Percentiles rank a stretch among this genome's conserved stretches.
Evolutionary conservation across 2,329 filamentous ascomycete genomes (phyloP).

Genomic region (Leptodontidium sp.): DNA sequence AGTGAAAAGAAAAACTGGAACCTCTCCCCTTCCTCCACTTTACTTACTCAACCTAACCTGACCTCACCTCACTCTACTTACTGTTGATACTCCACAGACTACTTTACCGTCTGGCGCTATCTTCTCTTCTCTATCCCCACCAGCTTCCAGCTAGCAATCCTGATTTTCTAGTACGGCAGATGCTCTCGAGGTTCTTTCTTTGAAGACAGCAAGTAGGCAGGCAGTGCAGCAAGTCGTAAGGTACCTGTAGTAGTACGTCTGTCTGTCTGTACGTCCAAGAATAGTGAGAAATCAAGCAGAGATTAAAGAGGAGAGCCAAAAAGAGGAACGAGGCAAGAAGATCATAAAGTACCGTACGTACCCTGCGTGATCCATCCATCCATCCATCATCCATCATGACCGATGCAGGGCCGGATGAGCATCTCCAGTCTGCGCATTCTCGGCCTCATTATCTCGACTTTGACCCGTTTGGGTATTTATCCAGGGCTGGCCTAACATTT

Average conservation of each 20-base stretch:
- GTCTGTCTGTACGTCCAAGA: background rate
- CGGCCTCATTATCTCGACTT: conserved; percentile 24
- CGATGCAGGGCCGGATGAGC: conserved; percentile 16
- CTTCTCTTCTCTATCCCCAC: conserved; percentile 8
- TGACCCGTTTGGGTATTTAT: conserved; percentile 14
- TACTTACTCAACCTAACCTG: background rate
- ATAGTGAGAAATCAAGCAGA: background rate
- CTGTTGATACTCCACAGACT: background rate
- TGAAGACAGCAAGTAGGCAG: background rate
- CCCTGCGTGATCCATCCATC: background rate
- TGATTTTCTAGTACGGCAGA: background rate
- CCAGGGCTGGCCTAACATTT: conserved; percentile 12
- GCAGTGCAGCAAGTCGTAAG: background rate
- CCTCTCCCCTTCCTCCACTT: conserved; percentile 12
- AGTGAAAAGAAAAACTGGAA: conserved; percentile 4
- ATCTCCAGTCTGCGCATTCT: conserved; percentile 17
- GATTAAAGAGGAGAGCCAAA: background rate
- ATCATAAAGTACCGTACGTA: background rate
- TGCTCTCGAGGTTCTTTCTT: background rate
- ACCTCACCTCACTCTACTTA: no score
- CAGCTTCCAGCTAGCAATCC: background rate
- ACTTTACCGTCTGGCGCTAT: background rate
- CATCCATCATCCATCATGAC: background rate
- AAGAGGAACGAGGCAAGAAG: background rate
- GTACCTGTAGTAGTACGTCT: background rate